Base-by-base conservation (phyloP, 257 asterid species). In the Catharanthus roseus region DNA sequence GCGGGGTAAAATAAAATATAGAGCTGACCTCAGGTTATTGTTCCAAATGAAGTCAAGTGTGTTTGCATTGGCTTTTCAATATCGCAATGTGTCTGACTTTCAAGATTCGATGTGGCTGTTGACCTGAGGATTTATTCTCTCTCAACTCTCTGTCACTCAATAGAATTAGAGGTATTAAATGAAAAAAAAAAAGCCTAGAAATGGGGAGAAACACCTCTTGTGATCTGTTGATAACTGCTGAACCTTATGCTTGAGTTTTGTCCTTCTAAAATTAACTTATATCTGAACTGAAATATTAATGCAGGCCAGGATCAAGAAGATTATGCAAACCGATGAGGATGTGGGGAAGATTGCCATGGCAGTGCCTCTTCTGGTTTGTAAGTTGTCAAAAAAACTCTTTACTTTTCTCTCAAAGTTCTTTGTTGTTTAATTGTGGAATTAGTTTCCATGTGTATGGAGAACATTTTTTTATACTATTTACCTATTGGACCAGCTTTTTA, bases 311-410 rank as follows among this genome's bases (percentile, higher is more conserved):
- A 90, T 89, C 26, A 90, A 90, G 78, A 90, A 88, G 82, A 90
- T 90, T 54, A 90, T 90, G 97, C 97, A 90, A 83, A 84, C 97
- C 42, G 96, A 90, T 81, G 97, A 90, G 80, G 97, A 90, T 9
- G 83, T 88, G 47, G 97, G 97, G 68, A 90, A 90, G 87, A 90
- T 88, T 74, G 97, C 97, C 6, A 80, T 87, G 93, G 92, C 90
- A 66, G 97, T 90, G 16, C 97, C 96, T 19, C 87, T 90, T 75
- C 78, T 90, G 80, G 93, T 90, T 10, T 90, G 96, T 90, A 87
- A 24, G 96, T 82, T 36, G 42, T 75, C 62, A 26, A 47, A 33
- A n/a, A 26, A 16, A 16, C 44, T 29, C 74, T 51, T 44, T 61
- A 57, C 15, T 33, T 58, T 54, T 60, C 60, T 54, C 54, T 70